A percentile compares a stretch with the other conserved stretches of the same genome.
phyloP scores from a whole-genome alignment of 768 basidiomycete species.

The Pulveroboletus sp. region DNA sequence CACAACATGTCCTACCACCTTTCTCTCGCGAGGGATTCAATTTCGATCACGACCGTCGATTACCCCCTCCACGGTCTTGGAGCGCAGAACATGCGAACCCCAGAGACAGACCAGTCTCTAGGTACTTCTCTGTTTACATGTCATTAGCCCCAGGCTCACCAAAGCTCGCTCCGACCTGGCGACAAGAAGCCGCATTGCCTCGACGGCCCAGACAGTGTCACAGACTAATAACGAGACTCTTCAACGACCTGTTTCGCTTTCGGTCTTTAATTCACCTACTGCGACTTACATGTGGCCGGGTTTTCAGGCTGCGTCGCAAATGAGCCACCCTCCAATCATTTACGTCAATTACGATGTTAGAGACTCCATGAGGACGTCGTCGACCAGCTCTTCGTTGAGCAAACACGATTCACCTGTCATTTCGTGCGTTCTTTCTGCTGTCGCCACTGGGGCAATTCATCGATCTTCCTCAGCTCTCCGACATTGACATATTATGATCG shows the following conservation, averaged over 20 bases:
- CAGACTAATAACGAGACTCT: constrained; percentile 22
- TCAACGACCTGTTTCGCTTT: constrained; percentile 36
- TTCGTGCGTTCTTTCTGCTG: constrained; percentile 27
- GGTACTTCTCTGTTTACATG: constrained; percentile 19
- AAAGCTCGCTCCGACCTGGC: constrained; percentile 19
- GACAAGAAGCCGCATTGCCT: constrained; percentile 21
- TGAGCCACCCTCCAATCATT: constrained; percentile 37
- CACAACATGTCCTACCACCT: constrained; percentile 33
- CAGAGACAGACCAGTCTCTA: constrained; percentile 24
- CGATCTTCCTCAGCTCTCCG: constrained; percentile 26
- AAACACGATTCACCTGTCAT: constrained; percentile 27
- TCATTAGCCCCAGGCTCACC: constrained; percentile 16
- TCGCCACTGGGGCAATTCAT: constrained; percentile 12
- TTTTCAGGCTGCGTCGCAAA: constrained; percentile 43
- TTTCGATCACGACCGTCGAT: constrained; percentile 33
- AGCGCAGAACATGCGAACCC: constrained; percentile 19
- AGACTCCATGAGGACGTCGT: constrained; percentile 32
- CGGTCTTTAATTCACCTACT: constrained; percentile 42
- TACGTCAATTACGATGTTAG: constrained; percentile 36
- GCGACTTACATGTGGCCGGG: constrained; percentile 49
- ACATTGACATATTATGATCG: constrained; percentile 25
- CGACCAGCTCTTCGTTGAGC: constrained; percentile 29
- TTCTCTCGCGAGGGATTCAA: constrained; percentile 30
- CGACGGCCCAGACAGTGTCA: constrained; percentile 18
- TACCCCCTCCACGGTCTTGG: constrained; percentile 32